These are phyloP conservation scores for Kalaharituber pfeilii DNA, from an alignment of 2,329 filamentous ascomycete genomes.

Conservation along the genomic window DNA sequence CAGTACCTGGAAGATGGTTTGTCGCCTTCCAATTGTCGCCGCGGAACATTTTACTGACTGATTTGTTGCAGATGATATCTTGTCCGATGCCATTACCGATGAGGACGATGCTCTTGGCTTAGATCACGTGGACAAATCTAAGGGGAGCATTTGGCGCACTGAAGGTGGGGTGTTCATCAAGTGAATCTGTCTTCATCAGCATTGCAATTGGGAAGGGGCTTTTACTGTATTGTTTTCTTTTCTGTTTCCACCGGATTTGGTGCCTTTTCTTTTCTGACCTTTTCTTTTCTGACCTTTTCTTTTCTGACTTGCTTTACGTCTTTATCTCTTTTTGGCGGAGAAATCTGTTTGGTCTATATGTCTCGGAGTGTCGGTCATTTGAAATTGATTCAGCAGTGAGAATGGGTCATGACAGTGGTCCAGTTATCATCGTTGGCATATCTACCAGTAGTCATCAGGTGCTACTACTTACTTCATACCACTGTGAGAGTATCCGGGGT, in stretches of 20 bases:
- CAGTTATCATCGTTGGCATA: background rate
- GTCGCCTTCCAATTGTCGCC: conserved; percentile 23
- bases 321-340: background rate
- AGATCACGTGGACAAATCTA: conserved; percentile 44
- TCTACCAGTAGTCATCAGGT: background rate
- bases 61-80: conserved; percentile 36
- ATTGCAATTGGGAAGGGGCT: conserved; percentile 1
- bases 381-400: background rate
- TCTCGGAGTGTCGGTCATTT: background rate
- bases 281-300: background rate
- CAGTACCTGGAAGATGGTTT: conserved; percentile 76
- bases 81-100: conserved; percentile 36
- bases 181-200: conserved; percentile 8
- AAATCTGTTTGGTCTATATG: background rate
- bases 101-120: conserved; percentile 48
- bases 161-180: conserved; percentile 23
- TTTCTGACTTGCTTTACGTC: background rate
- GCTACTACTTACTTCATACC: background rate
- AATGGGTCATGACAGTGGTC: background rate
- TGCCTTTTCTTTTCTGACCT: conserved; percentile 1
- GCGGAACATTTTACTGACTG: background rate
- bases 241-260: background rate
- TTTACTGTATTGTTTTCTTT: conserved; percentile 3
- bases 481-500: no score
- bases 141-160: conserved; percentile 19